phyloP scores from a whole-genome alignment of 2,329 filamentous ascomycete species.

The Ceratocystis eucalypticola region DNA sequence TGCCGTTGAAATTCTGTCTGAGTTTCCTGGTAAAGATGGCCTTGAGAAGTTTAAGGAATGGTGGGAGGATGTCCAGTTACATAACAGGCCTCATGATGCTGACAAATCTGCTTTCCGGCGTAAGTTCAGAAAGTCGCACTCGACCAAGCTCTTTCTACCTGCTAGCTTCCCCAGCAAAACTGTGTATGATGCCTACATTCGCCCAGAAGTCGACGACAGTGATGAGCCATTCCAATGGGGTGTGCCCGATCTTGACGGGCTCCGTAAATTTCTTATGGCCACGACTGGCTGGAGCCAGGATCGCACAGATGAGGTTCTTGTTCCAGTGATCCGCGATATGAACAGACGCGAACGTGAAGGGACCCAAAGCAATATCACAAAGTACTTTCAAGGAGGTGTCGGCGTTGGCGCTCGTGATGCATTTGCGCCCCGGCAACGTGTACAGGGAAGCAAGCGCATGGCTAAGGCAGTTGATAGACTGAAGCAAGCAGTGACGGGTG shows the following conservation, averaged over 20 bases:
- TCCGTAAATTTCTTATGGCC: constrained; percentile 72
- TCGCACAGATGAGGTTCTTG: constrained; percentile 84
- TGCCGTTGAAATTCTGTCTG: constrained; percentile 82
- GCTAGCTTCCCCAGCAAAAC: constrained; percentile 62
- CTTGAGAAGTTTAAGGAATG: constrained; percentile 71
- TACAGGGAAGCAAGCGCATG: constrained; percentile 55
- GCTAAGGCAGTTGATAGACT: constrained; percentile 58
- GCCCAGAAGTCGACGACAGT: constrained; percentile 72
- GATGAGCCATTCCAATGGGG: constrained; percentile 85
- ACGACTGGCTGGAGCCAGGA: constrained; percentile 91
- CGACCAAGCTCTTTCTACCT: constrained; percentile 74
- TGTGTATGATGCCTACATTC: constrained; percentile 70
- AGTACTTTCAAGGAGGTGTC: constrained; percentile 66
- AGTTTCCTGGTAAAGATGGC: constrained; percentile 53
- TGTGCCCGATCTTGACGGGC: constrained; percentile 76
- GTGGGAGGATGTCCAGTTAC: constrained; percentile 68
- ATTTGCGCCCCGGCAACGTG: constrained; percentile 56
- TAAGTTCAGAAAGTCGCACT: constrained; percentile 71
- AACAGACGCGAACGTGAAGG: constrained; percentile 77
- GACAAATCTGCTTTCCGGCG: constrained; percentile 58
- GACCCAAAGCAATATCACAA: constrained; percentile 92
- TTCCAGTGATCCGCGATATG: constrained; percentile 92
- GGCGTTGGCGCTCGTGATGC: constrained; percentile 52
- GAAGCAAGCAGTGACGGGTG: constrained; percentile 26
- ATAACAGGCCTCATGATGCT: constrained; percentile 48